Evolutionary conservation across 495 filamentous ascomycete species (phyloP), one percentile per base, ranked within the genome.

Genomic region (Penicillium atrosanguineum): DNA sequence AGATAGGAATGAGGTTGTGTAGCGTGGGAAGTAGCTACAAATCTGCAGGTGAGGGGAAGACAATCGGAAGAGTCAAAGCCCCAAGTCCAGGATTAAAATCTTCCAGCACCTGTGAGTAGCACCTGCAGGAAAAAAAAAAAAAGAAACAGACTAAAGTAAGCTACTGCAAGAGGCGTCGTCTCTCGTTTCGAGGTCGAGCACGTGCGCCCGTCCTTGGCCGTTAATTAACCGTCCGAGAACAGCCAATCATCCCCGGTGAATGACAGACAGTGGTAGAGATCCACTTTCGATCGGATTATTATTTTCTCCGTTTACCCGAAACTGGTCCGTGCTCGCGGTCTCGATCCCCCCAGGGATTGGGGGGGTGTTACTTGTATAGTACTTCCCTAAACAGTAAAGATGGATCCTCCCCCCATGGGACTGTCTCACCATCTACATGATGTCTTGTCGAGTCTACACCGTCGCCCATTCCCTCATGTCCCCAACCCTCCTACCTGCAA

Each of bases 401-500:
- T 34, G 31, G 31, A 14, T 3, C 31, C 9, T 34, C 31, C 31
- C 28, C 26, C 39, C 0, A 26, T 47, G 28, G 56, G 52, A 20
- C 58, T 66, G 44, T 61, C 69, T 12, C 50, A 52, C 15, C 61
- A 66, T 44, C 68, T 78, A 15, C 72, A 76, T 55, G 53, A 69
- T 44, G 78, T 83, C 37, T 65, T 88, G 38, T 51, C 69, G 19
- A 70, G 78, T 46, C 75, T 87, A 19, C 62, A 73, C 56, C 64
- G 72, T 16, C 69, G 80, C 48, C 79, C 85, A 20, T 88, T 83
- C 59, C 83, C 85, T 18, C 69, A 83, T 48, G 75, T 89, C 20
- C 74, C 81, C 36, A 87, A 86, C 57, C 87, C 88, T 7, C 76
- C 77, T 41, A 64, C 57, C 40, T 80, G 81, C 64, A 81, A 78